A percentile compares a stretch with the other conserved stretches of the same genome.
These are phyloP conservation scores for Crotalaria pallida DNA, from an alignment of 306 rosid genomes.

Conservation along the genomic window DNA sequence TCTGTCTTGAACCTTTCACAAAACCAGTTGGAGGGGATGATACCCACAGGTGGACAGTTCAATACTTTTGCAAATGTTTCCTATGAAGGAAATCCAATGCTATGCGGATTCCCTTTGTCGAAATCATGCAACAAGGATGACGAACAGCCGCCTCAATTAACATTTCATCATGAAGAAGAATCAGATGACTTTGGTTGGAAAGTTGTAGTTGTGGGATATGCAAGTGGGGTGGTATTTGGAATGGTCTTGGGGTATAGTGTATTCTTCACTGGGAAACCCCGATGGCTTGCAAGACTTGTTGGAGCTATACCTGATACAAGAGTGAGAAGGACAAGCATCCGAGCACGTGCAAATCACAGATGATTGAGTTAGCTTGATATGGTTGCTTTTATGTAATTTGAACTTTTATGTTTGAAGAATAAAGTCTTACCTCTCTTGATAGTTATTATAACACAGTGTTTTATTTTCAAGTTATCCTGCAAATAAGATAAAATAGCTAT, in stretches of 20 bases:
- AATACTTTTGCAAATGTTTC: slow-evolving; percentile 28
- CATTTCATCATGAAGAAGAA: background rate
- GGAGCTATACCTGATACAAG: background rate
- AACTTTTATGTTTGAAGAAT: no score
- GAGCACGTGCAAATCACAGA: background rate
- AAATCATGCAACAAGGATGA: background rate
- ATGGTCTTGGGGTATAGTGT: slow-evolving; percentile 9
- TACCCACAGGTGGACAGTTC: slow-evolving; percentile 39
- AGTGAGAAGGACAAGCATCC: background rate
- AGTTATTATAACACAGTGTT: no score
- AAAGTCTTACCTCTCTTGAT: no score
- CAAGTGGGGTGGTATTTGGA: slow-evolving; percentile 26
- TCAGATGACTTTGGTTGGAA: slow-evolving; percentile 26
- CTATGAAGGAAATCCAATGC: slow-evolving; percentile 11
- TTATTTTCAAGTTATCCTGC: no score
- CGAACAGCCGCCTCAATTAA: background rate
- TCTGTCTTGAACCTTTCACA: slow-evolving; percentile 21
- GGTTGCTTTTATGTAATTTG: no score
- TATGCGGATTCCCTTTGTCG: slow-evolving; percentile 36
- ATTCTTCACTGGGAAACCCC: background rate
- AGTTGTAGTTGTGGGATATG: slow-evolving; percentile 19
- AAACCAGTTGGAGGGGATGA: slow-evolving; percentile 24
- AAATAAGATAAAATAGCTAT: no score
- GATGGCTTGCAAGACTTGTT: background rate
- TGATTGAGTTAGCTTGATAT: background rate